Evolutionary conservation across 2,329 filamentous ascomycete species (phyloP).

Genomic region (Sclerotinia borealis): DNA sequence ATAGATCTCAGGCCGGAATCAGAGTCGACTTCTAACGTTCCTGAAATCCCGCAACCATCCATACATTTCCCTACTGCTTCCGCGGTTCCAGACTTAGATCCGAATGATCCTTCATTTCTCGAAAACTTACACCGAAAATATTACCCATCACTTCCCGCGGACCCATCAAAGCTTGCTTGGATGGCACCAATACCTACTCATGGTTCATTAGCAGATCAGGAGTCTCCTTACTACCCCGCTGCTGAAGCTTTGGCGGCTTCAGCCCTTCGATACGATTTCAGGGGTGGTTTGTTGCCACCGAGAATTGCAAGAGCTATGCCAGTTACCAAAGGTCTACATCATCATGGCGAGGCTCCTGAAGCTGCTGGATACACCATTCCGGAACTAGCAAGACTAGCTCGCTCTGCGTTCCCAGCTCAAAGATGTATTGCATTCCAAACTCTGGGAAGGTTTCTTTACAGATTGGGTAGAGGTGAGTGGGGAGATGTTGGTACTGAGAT

Average conservation of each 20-base stretch:
- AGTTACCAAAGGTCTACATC: constrained; percentile 75
- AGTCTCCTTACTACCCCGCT: constrained; percentile 76
- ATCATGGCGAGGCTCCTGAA: constrained; percentile 88
- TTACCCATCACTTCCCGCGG: constrained; percentile 80
- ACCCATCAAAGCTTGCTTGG: constrained; percentile 84
- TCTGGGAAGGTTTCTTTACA: constrained; percentile 75
- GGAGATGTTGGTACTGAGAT: constrained; percentile 61
- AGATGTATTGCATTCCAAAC: constrained; percentile 89
- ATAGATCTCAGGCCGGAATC: constrained; percentile 35
- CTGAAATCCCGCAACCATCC: constrained; percentile 41
- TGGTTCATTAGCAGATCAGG: constrained; percentile 57
- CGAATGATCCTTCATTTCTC: constrained; percentile 76
- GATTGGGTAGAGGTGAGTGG: constrained; percentile 68
- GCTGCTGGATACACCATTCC: constrained; percentile 90
- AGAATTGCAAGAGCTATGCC: constrained; percentile 68
- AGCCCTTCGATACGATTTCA: constrained; percentile 83
- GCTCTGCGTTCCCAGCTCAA: constrained; percentile 79
- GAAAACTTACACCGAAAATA: constrained; percentile 82
- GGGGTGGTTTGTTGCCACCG: constrained; percentile 73
- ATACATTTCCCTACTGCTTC: constrained; percentile 39
- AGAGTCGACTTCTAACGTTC: constrained; percentile 47
- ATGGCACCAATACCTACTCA: constrained; percentile 68
- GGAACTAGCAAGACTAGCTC: constrained; percentile 73
- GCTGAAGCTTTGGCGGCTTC: constrained; percentile 66
- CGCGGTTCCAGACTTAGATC: constrained; percentile 68